Percentiles rank a stretch among this genome's conserved stretches.
phyloP scores from a whole-genome alignment of 2,329 filamentous ascomycete species.

The Cadophora malorum region DNA sequence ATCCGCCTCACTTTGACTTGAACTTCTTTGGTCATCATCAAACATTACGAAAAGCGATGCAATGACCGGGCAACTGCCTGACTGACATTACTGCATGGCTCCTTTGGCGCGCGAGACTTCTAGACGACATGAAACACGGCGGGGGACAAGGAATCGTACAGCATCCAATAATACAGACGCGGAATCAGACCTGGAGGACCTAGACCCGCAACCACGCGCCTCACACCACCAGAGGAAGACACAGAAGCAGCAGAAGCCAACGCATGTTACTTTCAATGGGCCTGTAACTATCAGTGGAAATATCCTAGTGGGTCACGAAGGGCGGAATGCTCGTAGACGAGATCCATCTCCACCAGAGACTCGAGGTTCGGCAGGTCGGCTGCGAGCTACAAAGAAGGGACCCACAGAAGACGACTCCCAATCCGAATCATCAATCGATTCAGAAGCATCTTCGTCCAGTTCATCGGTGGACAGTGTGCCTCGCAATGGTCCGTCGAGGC shows the following conservation, averaged over 20 bases:
- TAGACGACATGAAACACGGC: slow-evolving; percentile 3
- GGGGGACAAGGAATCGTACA: neutral
- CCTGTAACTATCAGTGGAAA: slow-evolving; percentile 5
- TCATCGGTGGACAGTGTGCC: neutral
- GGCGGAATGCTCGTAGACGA: neutral
- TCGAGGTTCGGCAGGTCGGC: neutral
- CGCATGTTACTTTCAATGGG: slow-evolving; percentile 3
- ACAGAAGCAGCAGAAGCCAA: slow-evolving; percentile 5
- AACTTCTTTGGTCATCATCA: neutral
- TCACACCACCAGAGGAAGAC: neutral
- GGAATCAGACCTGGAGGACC: neutral
- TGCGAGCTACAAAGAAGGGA: neutral
- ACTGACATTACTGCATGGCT: slow-evolving; percentile 3
- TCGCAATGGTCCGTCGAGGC: neutral
- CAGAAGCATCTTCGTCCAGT: neutral
- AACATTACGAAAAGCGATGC: neutral
- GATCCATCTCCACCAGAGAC: neutral
- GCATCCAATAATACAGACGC: neutral
- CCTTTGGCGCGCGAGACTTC: neutral
- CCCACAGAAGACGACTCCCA: neutral
- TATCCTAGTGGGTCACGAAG: neutral
- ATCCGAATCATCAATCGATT: neutral
- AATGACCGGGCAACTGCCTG: slow-evolving; percentile 7
- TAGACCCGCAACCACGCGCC: neutral
- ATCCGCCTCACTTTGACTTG: slow-evolving; percentile 1